Percentiles rank a stretch among this genome's conserved stretches.
phyloP scores from a whole-genome alignment of 2,329 filamentous ascomycete genomes.

The Fusarium tuaranense region DNA sequence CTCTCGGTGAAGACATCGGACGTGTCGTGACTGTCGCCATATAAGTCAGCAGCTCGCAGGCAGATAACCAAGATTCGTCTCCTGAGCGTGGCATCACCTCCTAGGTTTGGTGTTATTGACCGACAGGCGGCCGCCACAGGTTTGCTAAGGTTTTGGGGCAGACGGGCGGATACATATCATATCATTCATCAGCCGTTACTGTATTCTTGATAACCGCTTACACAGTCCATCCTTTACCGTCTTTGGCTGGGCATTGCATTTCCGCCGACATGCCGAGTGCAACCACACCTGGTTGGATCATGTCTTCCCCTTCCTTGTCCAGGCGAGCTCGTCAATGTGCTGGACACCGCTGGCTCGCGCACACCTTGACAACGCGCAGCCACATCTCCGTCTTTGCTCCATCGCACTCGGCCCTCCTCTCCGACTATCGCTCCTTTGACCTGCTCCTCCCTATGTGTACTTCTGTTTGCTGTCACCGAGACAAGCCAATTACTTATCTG shows the following conservation, averaged over 20 bases:
- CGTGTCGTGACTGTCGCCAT: slow-evolving; percentile 1
- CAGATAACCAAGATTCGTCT: slow-evolving; percentile 2
- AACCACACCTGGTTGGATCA: slow-evolving; percentile 26
- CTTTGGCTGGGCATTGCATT: slow-evolving; percentile 20
- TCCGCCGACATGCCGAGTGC: slow-evolving; percentile 28
- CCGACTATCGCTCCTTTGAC: slow-evolving; percentile 27
- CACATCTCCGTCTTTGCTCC: slow-evolving; percentile 1
- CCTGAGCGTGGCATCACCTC: slow-evolving; percentile 22
- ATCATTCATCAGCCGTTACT: slow-evolving; percentile 37
- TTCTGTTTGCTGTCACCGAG: slow-evolving; percentile 3
- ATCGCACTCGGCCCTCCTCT: slow-evolving; percentile 8
- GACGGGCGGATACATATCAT: slow-evolving; percentile 27
- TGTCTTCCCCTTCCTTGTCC: neutral
- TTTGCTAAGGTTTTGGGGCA: neutral
- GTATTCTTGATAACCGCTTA: slow-evolving; percentile 39
- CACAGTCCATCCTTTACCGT: slow-evolving; percentile 27
- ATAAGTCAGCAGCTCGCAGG: slow-evolving; percentile 21
- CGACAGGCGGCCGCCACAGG: slow-evolving; percentile 3
- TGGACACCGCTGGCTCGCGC: neutral
- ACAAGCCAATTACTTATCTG: slow-evolving; percentile 28
- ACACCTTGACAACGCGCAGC: slow-evolving; percentile 1
- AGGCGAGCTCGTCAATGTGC: neutral
- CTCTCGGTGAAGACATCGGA: slow-evolving; percentile 11
- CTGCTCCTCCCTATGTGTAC: slow-evolving; percentile 1
- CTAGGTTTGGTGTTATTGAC: slow-evolving; percentile 8